phyloP scores from a whole-genome alignment of 306 rosid genomes.

The Trichosanthes cucumerina region DNA sequence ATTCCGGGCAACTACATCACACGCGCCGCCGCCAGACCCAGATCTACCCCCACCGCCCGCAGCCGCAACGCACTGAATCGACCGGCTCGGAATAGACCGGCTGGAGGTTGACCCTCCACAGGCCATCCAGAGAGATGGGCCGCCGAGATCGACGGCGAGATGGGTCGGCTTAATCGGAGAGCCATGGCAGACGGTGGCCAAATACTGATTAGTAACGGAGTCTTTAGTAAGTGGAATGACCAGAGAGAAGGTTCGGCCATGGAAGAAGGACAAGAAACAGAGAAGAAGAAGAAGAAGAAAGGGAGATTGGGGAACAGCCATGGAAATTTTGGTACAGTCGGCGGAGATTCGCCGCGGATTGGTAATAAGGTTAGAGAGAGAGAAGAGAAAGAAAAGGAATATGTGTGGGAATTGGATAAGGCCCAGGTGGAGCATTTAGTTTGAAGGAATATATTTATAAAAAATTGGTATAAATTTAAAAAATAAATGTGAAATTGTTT shows the following conservation, averaged over 20 bases:
- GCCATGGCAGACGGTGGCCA: slow-evolving; percentile 33
- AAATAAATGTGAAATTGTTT: neutral
- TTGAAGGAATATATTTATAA: neutral
- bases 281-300: slow-evolving; percentile 16
- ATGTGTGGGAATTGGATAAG: slow-evolving; percentile 2
- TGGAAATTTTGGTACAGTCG: neutral
- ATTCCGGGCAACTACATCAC: slow-evolving; percentile 27
- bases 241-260: slow-evolving; percentile 1
- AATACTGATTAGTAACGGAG: slow-evolving; percentile 38
- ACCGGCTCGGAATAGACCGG: slow-evolving; percentile 26
- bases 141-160: slow-evolving; percentile 52
- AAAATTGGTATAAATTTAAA: neutral
- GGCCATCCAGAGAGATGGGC: slow-evolving; percentile 36
- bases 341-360: slow-evolving; percentile 1
- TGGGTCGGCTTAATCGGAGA: slow-evolving; percentile 26
- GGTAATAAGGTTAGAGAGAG: neutral
- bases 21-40: slow-evolving; percentile 15
- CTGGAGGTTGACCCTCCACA: slow-evolving; percentile 27
- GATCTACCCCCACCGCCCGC: slow-evolving; percentile 3
- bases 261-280: neutral
- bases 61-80: slow-evolving; percentile 49
- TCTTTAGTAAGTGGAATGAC: slow-evolving; percentile 39
- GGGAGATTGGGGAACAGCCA: slow-evolving; percentile 23
- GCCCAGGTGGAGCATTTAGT: neutral
- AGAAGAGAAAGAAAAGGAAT: neutral